Percentiles rank a stretch among this genome's conserved stretches.
phyloP scores from a whole-genome alignment of 1,284 basidiomycete genomes.

The Malassezia pachydermatis region DNA sequence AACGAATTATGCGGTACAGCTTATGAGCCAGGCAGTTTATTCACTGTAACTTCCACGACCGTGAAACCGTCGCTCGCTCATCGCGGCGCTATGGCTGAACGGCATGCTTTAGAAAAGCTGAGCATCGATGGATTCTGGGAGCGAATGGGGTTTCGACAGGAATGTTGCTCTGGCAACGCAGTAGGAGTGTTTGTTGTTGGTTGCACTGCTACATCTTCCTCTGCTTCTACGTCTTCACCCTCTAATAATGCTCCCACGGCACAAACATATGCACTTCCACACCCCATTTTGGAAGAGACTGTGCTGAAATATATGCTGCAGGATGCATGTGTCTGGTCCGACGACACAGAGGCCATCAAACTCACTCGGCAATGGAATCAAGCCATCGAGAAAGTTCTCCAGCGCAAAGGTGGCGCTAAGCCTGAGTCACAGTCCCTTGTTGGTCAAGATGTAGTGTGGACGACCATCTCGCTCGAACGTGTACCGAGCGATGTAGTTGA shows the following conservation, averaged over 20 bases:
- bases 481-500: background rate
- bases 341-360: constrained; percentile 6
- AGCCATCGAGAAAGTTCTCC: constrained; percentile 26
- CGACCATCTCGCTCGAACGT: background rate
- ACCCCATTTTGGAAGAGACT: constrained; percentile 27
- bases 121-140: constrained; percentile 43
- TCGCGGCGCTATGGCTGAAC: constrained; percentile 29
- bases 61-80: constrained; percentile 17
- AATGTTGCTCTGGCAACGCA: constrained; percentile 43
- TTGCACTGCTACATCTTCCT: constrained; percentile 18
- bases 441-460: background rate
- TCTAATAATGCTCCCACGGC: background rate
- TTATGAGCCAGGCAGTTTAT: constrained; percentile 27
- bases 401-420: constrained; percentile 23
- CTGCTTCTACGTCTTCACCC: constrained; percentile 2
- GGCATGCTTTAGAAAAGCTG: constrained; percentile 32
- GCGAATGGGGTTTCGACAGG: constrained; percentile 44
- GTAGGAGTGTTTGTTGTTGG: constrained; percentile 40
- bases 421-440: background rate
- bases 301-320: constrained; percentile 33
- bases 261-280: constrained; percentile 29
- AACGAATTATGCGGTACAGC: constrained; percentile 37
- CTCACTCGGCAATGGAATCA: constrained; percentile 29
- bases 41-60: background rate
- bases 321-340: constrained; percentile 38